Base-by-base conservation (phyloP, 2,329 filamentous ascomycete genomes). In the Aspergillus sp. region DNA sequence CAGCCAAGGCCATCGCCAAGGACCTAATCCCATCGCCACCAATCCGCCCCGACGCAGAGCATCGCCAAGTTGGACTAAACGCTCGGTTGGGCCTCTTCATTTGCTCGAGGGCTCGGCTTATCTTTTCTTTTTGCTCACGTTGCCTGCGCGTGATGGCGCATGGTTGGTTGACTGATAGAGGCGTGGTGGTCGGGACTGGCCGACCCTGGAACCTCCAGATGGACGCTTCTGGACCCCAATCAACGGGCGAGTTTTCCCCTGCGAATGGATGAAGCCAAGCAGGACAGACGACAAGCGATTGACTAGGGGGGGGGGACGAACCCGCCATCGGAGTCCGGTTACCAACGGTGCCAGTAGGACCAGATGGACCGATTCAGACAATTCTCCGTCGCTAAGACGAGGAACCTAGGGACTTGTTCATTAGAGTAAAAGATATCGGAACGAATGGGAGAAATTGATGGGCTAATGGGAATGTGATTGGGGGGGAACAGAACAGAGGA, bases 1-100 rank as follows among this genome's bases (percentile, higher is more conserved):
- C 60, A 58, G 62, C 62, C 64, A 64, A 64, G 59, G 10, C 21
- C 23, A n/a, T 31, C 2, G 32, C 45, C 47, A 53, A 57, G 57
- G n/a, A 17, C 5, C 19, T 21, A 42, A 20, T 4, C 17, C 14
- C 17, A 17, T 42, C 16, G 40, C 19, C 40, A 19, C 40, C 14
- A 20, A 13, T 42, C 40, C 25, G 11, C 38, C 42, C 13, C 40
- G 36, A 42, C 40, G 21, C 20, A 44, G 16, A 29, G 14, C 42
- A 50, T 52, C 49, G 36, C 45, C 44, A 45, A 38, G 49, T 31
- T 49, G 41, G 48, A 43, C 42, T 59, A 49, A 14, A 50, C 51
- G 48, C 53, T 49, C 31, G 14, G 16, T 14, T 7, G 20, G 25
- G 19, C 32, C 14, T 41, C 19, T 17, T 41, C 14, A 43, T 38